phyloP scores from a whole-genome alignment of 768 basidiomycete species.

The Mycena rosella region DNA sequence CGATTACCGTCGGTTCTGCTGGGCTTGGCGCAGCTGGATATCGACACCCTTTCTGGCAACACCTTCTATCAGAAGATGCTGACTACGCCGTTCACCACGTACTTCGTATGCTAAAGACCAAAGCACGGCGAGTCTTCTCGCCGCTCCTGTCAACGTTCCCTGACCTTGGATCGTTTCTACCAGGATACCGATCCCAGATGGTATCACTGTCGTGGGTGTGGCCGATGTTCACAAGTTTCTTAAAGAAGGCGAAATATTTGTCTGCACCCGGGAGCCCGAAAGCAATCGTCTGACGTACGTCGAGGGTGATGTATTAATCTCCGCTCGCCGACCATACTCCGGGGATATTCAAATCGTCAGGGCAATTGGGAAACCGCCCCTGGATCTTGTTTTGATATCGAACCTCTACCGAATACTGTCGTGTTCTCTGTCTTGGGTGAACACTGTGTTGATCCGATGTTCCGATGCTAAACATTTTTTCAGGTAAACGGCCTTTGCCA shows the following conservation, averaged over 20 bases:
- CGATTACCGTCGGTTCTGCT: slow-evolving; percentile 66
- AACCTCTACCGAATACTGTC: slow-evolving; percentile 70
- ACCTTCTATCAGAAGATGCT: slow-evolving; percentile 66
- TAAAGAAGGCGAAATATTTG: slow-evolving; percentile 69
- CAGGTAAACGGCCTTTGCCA: slow-evolving; percentile 71
- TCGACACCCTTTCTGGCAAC: slow-evolving; percentile 53
- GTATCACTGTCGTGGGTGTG: slow-evolving; percentile 79
- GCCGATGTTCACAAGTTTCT: slow-evolving; percentile 73
- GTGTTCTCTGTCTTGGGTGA: slow-evolving; percentile 74
- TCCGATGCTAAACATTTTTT: background rate
- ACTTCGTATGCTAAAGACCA: slow-evolving; percentile 74
- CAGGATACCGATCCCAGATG: slow-evolving; percentile 73
- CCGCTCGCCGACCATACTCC: slow-evolving; percentile 79
- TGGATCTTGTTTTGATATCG: slow-evolving; percentile 63
- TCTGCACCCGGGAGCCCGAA: slow-evolving; percentile 61
- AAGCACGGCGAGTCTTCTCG: slow-evolving; percentile 19
- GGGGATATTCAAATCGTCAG: slow-evolving; percentile 72
- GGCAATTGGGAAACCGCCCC: slow-evolving; percentile 73
- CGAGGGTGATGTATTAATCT: slow-evolving; percentile 67
- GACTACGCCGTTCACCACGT: slow-evolving; percentile 70
- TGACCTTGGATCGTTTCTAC: slow-evolving; percentile 54
- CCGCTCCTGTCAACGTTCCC: too few relatives aligned
- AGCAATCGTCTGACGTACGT: slow-evolving; percentile 56
- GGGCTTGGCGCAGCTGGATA: slow-evolving; percentile 61
- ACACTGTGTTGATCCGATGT: background rate